Conservation (phyloP, 345 rosid species). For the Dipteronia sinensis region DNA sequence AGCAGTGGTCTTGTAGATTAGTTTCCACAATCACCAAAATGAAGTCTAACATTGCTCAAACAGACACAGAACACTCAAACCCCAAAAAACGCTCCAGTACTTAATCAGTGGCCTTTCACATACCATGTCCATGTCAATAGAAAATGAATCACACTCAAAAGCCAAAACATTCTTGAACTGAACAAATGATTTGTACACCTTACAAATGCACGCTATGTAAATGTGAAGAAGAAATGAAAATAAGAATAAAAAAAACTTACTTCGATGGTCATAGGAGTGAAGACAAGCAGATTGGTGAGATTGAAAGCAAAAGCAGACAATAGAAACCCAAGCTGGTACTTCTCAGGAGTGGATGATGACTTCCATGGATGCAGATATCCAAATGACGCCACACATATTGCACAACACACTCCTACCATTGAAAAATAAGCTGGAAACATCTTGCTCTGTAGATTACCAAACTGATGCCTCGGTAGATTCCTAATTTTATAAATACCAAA, state of each 20-base stretch:
- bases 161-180: not conserved
- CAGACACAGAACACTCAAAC: not conserved
- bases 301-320: slow-evolving; percentile 77
- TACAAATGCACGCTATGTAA: not conserved
- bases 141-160: too few relatives aligned
- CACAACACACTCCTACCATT: slow-evolving; percentile 75
- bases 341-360: slow-evolving; percentile 64
- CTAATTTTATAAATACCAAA: slow-evolving; percentile 28
- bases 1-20: not conserved
- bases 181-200: not conserved
- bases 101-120: not conserved
- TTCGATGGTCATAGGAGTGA: slow-evolving; percentile 94
- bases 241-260: slow-evolving; percentile 31
- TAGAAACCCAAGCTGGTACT: slow-evolving; percentile 94
- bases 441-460: slow-evolving; percentile 92
- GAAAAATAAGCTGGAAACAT: slow-evolving; percentile 97
- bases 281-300: slow-evolving; percentile 82
- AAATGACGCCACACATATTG: slow-evolving; percentile 64
- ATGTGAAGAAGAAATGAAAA: not conserved
- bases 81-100: not conserved
- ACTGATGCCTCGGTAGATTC: slow-evolving; percentile 92
- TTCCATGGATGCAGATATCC: slow-evolving; percentile 96
- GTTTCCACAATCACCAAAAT: not conserved
- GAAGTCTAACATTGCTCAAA: not conserved
- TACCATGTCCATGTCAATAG: too few relatives aligned